Evolutionary conservation across 176 grass and related monocot genomes (phyloP).

Genomic region (Eleusine coracana): DNA sequence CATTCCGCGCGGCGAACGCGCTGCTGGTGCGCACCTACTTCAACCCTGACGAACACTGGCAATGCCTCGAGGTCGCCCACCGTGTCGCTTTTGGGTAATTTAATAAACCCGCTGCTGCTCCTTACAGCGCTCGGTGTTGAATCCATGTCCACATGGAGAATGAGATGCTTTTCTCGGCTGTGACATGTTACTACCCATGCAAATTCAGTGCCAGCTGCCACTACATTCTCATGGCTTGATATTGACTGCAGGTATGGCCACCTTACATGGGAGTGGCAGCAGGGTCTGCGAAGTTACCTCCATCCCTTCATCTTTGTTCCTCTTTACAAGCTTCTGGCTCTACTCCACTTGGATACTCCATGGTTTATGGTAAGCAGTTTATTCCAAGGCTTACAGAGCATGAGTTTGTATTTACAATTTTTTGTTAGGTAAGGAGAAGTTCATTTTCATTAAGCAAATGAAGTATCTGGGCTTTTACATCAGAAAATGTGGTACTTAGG

Average conservation of each 20-base stretch:
- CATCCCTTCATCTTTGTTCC: conserved; percentile 76
- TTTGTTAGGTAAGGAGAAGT: not conserved
- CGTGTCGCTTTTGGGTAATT: conserved; percentile 77
- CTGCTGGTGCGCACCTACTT: conserved; percentile 88
- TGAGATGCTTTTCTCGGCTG: not conserved
- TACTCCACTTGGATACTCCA: conserved; percentile 72
- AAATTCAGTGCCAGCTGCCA: not conserved
- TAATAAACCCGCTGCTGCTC: not conserved
- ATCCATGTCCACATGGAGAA: not conserved
- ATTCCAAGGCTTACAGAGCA: not conserved
- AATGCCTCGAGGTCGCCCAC: conserved; percentile 94
- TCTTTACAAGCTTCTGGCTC: conserved; percentile 73
- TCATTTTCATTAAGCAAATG: too few relatives aligned
- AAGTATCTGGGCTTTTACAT: not conserved
- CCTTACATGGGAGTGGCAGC: conserved; percentile 94
- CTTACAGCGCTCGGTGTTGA: not conserved
- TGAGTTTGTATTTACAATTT: not conserved
- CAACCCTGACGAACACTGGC: conserved; percentile 97
- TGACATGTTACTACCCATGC: not conserved
- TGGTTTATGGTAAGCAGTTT: conserved; percentile 62
- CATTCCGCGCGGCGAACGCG: conserved; percentile 69
- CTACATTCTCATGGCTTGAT: not conserved
- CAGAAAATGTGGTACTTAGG: too few relatives aligned
- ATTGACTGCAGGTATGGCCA: conserved; percentile 70
- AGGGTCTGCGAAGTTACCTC: conserved; percentile 78